phyloP scores from a whole-genome alignment of 192 early-diverging fungal species.

The Coemansia sp. region DNA sequence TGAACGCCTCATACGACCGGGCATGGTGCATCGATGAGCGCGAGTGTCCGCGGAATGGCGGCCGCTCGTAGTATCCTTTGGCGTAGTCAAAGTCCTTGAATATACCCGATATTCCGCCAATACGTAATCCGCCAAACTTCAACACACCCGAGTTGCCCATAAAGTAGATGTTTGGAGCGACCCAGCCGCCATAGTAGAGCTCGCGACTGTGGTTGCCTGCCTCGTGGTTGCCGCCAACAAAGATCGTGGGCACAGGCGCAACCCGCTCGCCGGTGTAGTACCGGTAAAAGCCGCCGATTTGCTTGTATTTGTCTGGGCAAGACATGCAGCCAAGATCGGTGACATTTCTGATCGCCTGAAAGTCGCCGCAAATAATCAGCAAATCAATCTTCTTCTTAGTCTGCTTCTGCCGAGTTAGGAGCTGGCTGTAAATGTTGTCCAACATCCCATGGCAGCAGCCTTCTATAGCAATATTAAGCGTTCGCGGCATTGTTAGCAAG shows the following conservation, averaged over 20 bases:
- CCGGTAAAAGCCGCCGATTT: conserved; percentile 84
- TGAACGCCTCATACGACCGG: conserved; percentile 77
- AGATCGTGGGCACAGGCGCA: conserved; percentile 87
- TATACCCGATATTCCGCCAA: conserved; percentile 93
- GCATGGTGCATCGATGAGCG: conserved; percentile 83
- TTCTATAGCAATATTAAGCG: conserved; percentile 76
- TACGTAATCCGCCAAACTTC: conserved; percentile 84
- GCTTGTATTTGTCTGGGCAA: conserved; percentile 82
- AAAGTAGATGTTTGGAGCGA: conserved; percentile 89
- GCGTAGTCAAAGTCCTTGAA: conserved; percentile 66
- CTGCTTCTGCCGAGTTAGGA: conserved; percentile 54
- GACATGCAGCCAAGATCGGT: conserved; percentile 79
- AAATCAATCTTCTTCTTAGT: conserved; percentile 81
- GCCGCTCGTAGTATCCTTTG: conserved; percentile 68
- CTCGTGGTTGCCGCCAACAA: conserved; percentile 99
- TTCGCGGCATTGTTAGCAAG: conserved; percentile 16
- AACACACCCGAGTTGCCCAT: conserved; percentile 85
- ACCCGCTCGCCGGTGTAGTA: conserved; percentile 83
- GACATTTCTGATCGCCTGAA: conserved; percentile 87
- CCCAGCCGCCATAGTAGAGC: conserved; percentile 96
- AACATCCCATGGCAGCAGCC: conserved; percentile 97
- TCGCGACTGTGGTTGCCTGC: conserved; percentile 93
- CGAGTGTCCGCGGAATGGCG: conserved; percentile 71
- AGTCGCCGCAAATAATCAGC: conserved; percentile 95
- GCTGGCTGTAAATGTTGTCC: conserved; percentile 79